Evolutionary conservation across 768 basidiomycete genomes (phyloP), one percentile per base, ranked within the genome.

Genomic region (Kwoniella dejecticola): DNA sequence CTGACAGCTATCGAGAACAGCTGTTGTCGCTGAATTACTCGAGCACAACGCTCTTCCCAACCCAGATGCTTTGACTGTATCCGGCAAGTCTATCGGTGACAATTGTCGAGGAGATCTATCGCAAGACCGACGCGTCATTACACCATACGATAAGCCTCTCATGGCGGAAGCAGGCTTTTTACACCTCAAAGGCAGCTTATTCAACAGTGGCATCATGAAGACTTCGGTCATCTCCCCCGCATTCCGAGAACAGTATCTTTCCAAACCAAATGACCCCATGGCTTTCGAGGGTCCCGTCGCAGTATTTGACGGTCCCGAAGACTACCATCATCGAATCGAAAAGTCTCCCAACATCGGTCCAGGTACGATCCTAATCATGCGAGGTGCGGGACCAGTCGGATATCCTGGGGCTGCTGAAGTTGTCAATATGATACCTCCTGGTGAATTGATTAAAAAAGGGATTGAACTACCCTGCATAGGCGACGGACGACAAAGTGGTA

Each of bases 381-480:
- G 75, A 29, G 77, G 77, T 11, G 76, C 77, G 17, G 77, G 77
- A 46, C 77, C 77, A 0, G 41, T 63, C 12, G 77, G 76, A 13
- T 74, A 76, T 42, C 73, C 73, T 1, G 75, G 74, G 2, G 68
- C 69, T 24, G 73, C 73, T 13, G 71, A 77, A 54, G 74, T 74
- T n/a, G 77, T 77, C 26, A 78, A 78, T 52, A 77, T 78, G 75
- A 74, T 76, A 31, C 77, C 77, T 1, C 77, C 77, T 2, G 72
- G 70, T 29, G 42, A 62, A 27, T 58, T 78, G 10, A 72, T 78
- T 66, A 72, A 72, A 52, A 40, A 74, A 52, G 77, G 77, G 8
- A 71, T 78, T 44, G 77, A 78, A 60, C 57, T 78, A 8, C 77
- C 77, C 8, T 77, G 75, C 49, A 72, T 78, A 19, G 75, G 75